Percentiles rank a stretch among this genome's conserved stretches.
Evolutionary conservation across 106 monocot species (phyloP).

Genomic region (Acorus calamus): DNA sequence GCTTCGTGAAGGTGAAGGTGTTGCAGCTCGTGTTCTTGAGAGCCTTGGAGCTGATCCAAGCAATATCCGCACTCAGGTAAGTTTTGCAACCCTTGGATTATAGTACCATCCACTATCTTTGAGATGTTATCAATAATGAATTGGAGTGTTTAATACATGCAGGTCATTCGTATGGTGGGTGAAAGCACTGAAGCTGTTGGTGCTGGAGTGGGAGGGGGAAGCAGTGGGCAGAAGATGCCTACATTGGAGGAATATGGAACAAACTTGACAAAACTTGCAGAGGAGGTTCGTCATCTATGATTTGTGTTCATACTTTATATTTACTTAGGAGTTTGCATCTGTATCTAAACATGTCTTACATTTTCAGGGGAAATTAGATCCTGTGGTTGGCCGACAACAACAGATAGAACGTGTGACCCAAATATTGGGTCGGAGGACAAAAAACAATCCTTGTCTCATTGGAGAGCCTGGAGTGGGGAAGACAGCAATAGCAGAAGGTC

Average conservation of each 20-base stretch:
- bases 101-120: no score
- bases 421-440: slow-evolving; percentile 38
- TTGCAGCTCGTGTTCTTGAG: slow-evolving; percentile 38
- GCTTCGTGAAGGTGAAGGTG: slow-evolving; percentile 45
- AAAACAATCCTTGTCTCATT: slow-evolving; percentile 49
- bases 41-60: slow-evolving; percentile 40
- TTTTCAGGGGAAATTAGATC: slow-evolving; percentile 39
- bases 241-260: slow-evolving; percentile 50
- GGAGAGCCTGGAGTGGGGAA: slow-evolving; percentile 52
- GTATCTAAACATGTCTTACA: not conserved
- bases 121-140: no score
- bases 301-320: not conserved
- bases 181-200: slow-evolving; percentile 47
- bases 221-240: slow-evolving; percentile 36
- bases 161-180: slow-evolving; percentile 49
- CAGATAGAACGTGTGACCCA: slow-evolving; percentile 52
- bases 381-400: slow-evolving; percentile 35
- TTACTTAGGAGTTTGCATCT: not conserved
- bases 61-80: slow-evolving; percentile 43
- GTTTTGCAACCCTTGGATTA: not conserved
- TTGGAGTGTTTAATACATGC: not conserved
- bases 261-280: slow-evolving; percentile 39
- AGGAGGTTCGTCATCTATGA: slow-evolving; percentile 23
- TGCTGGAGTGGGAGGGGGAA: slow-evolving; percentile 43
- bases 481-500: slow-evolving; percentile 46